These are phyloP conservation scores for Gypsophila paniculata DNA, from an alignment of 179 eudicot genomes.

Conservation along the genomic window DNA sequence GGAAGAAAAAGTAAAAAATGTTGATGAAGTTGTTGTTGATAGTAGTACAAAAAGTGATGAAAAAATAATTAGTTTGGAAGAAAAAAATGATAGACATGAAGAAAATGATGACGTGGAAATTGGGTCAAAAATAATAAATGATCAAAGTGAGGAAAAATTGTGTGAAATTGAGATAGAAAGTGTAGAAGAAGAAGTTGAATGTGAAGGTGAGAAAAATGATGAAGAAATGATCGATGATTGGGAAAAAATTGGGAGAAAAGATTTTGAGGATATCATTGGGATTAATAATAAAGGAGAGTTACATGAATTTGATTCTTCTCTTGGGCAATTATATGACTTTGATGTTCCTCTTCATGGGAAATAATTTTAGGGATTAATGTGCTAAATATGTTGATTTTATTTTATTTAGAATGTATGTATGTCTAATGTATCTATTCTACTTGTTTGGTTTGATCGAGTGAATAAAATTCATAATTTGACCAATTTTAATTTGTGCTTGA, in stretches of 20 bases:
- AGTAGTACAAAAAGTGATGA: constrained; percentile 4
- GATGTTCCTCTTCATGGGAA: constrained; percentile 7
- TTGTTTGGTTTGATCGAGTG: constrained; percentile 12
- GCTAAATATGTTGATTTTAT: constrained; percentile 8
- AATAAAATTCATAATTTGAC: constrained; percentile 8
- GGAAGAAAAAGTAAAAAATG: constrained; percentile 3
- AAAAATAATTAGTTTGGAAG: neutral
- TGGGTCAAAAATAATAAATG: neutral
- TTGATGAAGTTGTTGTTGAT: neutral
- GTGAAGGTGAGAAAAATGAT: constrained; percentile 7
- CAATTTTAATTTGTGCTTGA: neutral
- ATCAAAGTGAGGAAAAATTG: constrained; percentile 14
- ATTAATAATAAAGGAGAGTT: constrained; percentile 12
- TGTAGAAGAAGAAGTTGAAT: constrained; percentile 15
- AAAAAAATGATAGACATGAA: too few relatives aligned
- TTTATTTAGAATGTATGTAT: neutral
- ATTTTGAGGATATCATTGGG: constrained; percentile 33
- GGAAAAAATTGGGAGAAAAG: constrained; percentile 32
- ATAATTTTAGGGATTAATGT: constrained; percentile 17
- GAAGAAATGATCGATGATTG: constrained; percentile 28
- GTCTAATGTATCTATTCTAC: neutral
- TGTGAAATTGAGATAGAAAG: constrained; percentile 33
- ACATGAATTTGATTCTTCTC: neutral
- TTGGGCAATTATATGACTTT: constrained; percentile 1
- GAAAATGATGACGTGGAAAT: neutral